These are phyloP conservation scores for Phytophthora tubulina DNA, from an alignment of 352 stramenopile genomes.

Conservation along the genomic window DNA sequence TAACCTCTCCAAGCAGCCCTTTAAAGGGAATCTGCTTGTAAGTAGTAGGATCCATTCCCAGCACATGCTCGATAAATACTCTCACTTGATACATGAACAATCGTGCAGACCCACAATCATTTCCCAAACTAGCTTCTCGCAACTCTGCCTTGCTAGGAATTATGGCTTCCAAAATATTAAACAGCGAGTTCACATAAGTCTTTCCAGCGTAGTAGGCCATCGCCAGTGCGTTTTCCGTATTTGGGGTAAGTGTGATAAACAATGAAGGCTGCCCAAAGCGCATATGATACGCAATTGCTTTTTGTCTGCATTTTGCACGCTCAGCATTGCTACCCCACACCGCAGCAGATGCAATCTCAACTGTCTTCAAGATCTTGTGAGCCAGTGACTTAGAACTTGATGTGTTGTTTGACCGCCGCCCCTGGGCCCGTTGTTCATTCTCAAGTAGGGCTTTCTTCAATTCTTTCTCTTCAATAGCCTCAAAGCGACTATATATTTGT, in stretches of 20 bases:
- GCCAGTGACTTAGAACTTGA: neutral
- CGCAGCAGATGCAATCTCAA: neutral
- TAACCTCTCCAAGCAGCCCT: conserved; percentile 2
- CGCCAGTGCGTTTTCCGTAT: conserved; percentile 7
- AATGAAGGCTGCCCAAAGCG: conserved; percentile 13
- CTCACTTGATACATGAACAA: conserved; percentile 15
- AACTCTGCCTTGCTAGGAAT: neutral
- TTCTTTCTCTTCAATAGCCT: neutral
- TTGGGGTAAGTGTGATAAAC: conserved; percentile 19
- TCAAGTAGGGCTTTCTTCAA: neutral
- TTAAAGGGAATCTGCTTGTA: neutral
- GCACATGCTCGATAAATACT: conserved; percentile 7
- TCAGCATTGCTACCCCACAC: conserved; percentile 12
- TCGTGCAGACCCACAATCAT: conserved; percentile 4
- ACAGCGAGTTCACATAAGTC: conserved; percentile 4
- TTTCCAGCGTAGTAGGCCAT: conserved; percentile 18
- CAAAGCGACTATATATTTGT: neutral
- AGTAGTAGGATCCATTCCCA: neutral
- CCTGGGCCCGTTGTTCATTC: conserved; percentile 15
- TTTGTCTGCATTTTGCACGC: conserved; percentile 1
- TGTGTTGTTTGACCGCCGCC: neutral
- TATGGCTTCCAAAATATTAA: neutral
- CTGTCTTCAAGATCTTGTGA: conserved; percentile 9
- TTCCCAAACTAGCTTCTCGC: conserved; percentile 2
- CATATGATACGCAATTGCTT: conserved; percentile 14